phyloP scores from a whole-genome alignment of 176 grass and related monocot species.

The Rhynchospora breviuscula region DNA sequence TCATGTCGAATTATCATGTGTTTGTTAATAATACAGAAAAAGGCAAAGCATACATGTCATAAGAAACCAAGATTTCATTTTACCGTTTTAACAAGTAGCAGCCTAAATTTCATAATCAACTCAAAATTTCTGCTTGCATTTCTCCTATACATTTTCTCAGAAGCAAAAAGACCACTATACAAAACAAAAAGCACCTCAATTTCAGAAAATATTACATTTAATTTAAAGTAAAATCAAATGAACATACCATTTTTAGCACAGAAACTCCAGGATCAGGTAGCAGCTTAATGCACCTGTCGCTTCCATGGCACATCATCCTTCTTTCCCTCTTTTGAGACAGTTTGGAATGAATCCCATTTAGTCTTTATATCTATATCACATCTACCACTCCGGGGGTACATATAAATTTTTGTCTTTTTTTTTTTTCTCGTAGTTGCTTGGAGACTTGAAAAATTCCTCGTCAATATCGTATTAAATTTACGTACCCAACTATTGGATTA shows the following conservation, averaged over 20 bases:
- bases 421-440: not conserved
- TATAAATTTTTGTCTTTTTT: not conserved
- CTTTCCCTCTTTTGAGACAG: not conserved
- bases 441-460: not conserved
- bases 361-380: not conserved
- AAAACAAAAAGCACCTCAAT: not conserved
- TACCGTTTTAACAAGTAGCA: not conserved
- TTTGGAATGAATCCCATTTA: not conserved
- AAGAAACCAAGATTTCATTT: not conserved
- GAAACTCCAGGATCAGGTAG: constrained; percentile 4
- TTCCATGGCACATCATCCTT: not conserved
- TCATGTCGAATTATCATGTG: not conserved
- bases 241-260: constrained; percentile 10
- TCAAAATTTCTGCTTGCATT: not conserved
- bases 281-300: not conserved
- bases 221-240: not conserved
- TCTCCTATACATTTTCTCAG: not conserved
- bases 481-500: not conserved
- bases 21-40: not conserved
- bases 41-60: not conserved
- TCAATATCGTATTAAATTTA: not conserved
- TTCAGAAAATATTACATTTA: not conserved
- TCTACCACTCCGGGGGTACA: not conserved
- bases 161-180: not conserved
- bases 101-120: not conserved